phyloP scores from a whole-genome alignment of 1,139 yeast species.

The Insectozyma bohioensis region DNA sequence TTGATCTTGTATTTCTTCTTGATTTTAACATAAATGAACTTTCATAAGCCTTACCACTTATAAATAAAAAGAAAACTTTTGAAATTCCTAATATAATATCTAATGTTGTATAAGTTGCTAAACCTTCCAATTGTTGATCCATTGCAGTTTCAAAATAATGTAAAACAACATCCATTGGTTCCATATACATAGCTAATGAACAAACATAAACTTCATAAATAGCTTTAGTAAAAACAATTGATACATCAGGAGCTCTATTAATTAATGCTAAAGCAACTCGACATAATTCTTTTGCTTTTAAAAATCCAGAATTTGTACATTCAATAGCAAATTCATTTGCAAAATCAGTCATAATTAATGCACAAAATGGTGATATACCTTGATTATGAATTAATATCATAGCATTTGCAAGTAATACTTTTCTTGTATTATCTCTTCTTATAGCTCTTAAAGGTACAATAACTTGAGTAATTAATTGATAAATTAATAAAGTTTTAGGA shows the following conservation, averaged over 20 bases:
- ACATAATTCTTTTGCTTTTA: constrained; percentile 29
- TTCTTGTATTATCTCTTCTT: constrained; percentile 24
- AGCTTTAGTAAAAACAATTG: constrained; percentile 37
- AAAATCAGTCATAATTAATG: constrained; percentile 29
- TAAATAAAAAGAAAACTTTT: constrained; percentile 18
- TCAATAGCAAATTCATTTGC: constrained; percentile 40
- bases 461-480: constrained; percentile 44
- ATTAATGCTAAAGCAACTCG: constrained; percentile 40
- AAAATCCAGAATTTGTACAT: constrained; percentile 27
- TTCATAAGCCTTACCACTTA: constrained; percentile 13
- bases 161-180: constrained; percentile 40
- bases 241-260: constrained; percentile 33
- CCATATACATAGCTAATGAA: constrained; percentile 44
- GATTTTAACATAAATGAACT: constrained; percentile 4
- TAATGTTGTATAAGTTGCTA: constrained; percentile 16
- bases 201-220: constrained; percentile 46
- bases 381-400: constrained; percentile 23
- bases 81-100: constrained; percentile 16
- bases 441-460: constrained; percentile 34
- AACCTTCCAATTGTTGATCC: constrained; percentile 8
- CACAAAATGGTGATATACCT: constrained; percentile 29
- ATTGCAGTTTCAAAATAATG: constrained; percentile 26
- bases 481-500: constrained; percentile 31
- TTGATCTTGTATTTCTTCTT: constrained; percentile 2
- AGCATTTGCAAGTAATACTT: constrained; percentile 24